phyloP scores from a whole-genome alignment of 2,329 filamentous ascomycete species.

The Stagonosporopsis rhizophila region DNA sequence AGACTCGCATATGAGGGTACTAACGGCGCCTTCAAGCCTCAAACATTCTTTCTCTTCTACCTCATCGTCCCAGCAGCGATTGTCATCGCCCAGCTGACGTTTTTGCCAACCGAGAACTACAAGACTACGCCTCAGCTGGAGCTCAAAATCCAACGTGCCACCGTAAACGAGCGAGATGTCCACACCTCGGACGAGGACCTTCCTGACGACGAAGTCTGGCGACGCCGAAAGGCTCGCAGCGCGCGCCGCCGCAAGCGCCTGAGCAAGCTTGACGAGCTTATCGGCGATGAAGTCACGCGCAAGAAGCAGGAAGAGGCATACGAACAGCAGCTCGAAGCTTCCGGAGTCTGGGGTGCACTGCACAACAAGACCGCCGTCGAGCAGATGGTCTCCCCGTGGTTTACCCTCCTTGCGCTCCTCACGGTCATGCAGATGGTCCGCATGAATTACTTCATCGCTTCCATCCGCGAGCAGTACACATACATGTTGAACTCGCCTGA shows the following conservation, averaged over 20 bases:
- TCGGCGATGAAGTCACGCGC: conserved; percentile 70
- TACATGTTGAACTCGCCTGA: conserved; percentile 70
- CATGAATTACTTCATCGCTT: conserved; percentile 94
- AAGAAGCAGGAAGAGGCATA: conserved; percentile 67
- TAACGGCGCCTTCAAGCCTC: conserved; percentile 64
- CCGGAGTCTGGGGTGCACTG: conserved; percentile 84
- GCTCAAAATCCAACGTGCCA: conserved; percentile 45
- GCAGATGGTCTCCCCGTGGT: conserved; percentile 83
- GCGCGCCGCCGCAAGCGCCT: conserved; percentile 63
- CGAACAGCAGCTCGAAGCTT: conserved; percentile 70
- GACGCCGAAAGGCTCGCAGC: conserved; percentile 46
- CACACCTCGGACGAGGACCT: conserved; percentile 64
- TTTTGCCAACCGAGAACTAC: conserved; percentile 80
- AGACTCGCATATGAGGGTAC: conserved; percentile 72
- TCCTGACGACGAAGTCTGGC: conserved; percentile 57
- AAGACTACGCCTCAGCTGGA: conserved; percentile 64
- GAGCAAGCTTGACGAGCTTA: conserved; percentile 73
- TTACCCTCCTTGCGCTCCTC: conserved; percentile 81
- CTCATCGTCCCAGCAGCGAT: conserved; percentile 74
- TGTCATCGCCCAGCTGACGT: conserved; percentile 68
- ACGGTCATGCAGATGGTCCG: conserved; percentile 65
- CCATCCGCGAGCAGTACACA: conserved; percentile 80
- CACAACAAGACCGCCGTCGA: conserved; percentile 73
- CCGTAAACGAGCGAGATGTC: conserved; percentile 49
- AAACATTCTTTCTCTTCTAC: conserved; percentile 75